Base-by-base conservation (phyloP, 768 basidiomycete species). In the Pleurotus pulmonarius region DNA sequence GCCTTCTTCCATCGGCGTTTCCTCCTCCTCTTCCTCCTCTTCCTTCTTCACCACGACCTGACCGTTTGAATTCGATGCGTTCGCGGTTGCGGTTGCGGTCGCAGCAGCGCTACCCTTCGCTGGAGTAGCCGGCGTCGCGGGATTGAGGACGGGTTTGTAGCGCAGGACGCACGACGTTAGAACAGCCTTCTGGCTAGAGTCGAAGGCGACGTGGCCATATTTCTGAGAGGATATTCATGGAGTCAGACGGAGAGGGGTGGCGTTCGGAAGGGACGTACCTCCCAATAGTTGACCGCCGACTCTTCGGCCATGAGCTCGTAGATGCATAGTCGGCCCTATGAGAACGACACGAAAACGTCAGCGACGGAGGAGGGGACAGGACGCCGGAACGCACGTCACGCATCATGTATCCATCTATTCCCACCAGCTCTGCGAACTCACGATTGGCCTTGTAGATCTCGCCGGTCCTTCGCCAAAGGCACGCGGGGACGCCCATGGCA, bases 251-350 rank as follows among this genome's bases (percentile, higher is more conserved):
- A 12, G n/a, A 18, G 12, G 15, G 24, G 46, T 43, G 34, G 39
- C 39, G 9, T 43, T 3, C 41, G 13, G 15, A 59, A 24, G 16
- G 22, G 37, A 57, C 64, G 20, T 41, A 89, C 93, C 85, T 98
- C 95, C 93, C 94, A 98, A 65, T 97, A 98, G 67, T 95, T 94
- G 41, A 97, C 94, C 2, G 94, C 94, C 1, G 87, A 89, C 67
- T 96, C 94, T 70, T 99, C 96, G 0, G 94, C 90, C 95, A 99
- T 97, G 47, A 98, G 82, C 69, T 98, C 96, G 71, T 97, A 98
- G 56, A 99, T 97, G 65, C 94, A 96, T 20, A 97, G 72, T 38
- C 92, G 88, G 3, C 96, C 96, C 79, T 92, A 66, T 6, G 12
- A 60, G 44, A 37, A 26, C 25, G n/a, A 38, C 41, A 24, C 56